Conservation (phyloP, 2,329 filamentous ascomycete genomes). For the Fusarium sp. region DNA sequence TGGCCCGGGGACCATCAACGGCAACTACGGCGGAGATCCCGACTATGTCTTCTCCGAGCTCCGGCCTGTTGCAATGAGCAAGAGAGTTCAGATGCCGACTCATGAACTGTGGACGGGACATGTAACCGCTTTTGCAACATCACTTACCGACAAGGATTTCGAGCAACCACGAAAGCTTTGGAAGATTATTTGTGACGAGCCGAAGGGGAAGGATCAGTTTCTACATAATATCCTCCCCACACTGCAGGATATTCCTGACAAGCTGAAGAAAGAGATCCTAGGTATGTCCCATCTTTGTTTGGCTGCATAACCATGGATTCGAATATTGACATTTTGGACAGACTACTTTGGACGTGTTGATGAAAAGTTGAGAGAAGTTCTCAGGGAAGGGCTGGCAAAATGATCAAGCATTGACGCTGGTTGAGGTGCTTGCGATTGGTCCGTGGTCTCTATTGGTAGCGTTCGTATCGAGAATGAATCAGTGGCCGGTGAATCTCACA, state of each 20-base stretch:
- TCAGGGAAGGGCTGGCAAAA: conserved; percentile 1
- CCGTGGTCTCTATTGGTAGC: too few relatives aligned
- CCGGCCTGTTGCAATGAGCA: conserved; percentile 60
- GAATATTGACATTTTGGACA: neutral
- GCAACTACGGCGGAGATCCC: conserved; percentile 49
- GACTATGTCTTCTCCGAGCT: conserved; percentile 46
- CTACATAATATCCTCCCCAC: conserved; percentile 42
- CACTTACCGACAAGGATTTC: conserved; percentile 39
- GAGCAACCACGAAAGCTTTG: conserved; percentile 42
- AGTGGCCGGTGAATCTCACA: too few relatives aligned
- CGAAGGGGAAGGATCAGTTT: conserved; percentile 36
- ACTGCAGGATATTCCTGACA: conserved; percentile 28
- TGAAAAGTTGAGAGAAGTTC: neutral
- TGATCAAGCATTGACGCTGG: neutral
- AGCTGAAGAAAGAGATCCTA: conserved; percentile 27
- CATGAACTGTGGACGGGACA: conserved; percentile 44
- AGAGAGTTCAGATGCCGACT: conserved; percentile 37
- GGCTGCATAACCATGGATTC: too few relatives aligned
- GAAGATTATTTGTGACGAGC: conserved; percentile 42
- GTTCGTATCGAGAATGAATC: too few relatives aligned
- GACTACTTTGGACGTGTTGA: conserved; percentile 22
- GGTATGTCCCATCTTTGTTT: conserved; percentile 3
- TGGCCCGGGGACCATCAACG: conserved; percentile 43
- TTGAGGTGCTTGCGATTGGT: too few relatives aligned
- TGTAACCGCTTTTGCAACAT: conserved; percentile 37